Conservation (phyloP, 2,329 filamentous ascomycete species). For the Penicillium thymicola region DNA sequence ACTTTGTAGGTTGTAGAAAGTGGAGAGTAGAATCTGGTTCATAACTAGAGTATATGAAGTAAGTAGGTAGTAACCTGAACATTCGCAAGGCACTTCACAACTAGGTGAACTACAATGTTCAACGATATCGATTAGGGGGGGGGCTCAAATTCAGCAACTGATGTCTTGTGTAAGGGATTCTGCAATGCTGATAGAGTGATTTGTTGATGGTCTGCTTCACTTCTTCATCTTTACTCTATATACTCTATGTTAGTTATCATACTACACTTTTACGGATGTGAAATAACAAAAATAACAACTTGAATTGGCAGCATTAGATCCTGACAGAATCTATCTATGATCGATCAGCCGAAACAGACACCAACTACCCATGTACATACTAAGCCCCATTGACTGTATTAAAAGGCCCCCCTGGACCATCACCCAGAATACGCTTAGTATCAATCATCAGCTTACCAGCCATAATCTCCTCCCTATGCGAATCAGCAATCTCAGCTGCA, state of each 20-base stretch:
- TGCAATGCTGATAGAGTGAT: background rate
- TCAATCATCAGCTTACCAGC: background rate
- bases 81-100: too few species aligned
- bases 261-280: background rate
- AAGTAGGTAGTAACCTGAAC: too few species aligned
- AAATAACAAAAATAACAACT: background rate
- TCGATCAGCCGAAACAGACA: background rate
- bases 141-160: background rate
- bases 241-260: background rate
- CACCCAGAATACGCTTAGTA: background rate
- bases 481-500: constrained; percentile 1
- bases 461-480: background rate
- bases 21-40: too few species aligned
- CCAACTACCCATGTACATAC: background rate
- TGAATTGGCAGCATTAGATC: background rate
- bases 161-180: background rate
- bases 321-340: background rate
- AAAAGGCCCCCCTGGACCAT: background rate
- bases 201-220: too few species aligned
- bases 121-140: too few species aligned
- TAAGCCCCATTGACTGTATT: background rate
- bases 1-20: too few species aligned
- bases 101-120: too few species aligned
- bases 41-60: too few species aligned
- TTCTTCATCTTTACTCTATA: background rate